These are phyloP conservation scores for Asterionellopsis glacialis DNA, from an alignment of 108 stramenopile genomes.

Conservation along the genomic window DNA sequence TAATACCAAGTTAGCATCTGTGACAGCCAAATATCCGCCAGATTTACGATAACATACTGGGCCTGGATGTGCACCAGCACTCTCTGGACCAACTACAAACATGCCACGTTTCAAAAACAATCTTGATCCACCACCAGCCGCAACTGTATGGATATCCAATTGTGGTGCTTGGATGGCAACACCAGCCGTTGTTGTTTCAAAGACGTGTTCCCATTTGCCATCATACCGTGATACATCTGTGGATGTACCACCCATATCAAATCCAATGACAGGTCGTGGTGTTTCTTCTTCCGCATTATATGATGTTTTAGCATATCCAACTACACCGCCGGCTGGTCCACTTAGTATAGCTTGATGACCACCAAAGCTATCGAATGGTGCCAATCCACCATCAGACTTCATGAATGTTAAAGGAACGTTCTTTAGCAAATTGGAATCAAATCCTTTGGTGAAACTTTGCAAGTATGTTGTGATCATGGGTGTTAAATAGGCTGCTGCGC, in stretches of 20 bases:
- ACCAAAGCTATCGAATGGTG: slow-evolving; percentile 87
- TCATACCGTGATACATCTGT: slow-evolving; percentile 93
- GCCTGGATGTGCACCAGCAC: slow-evolving; percentile 95
- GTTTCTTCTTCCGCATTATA: slow-evolving; percentile 42
- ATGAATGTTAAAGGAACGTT: slow-evolving; percentile 90
- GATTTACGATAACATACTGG: slow-evolving; percentile 96
- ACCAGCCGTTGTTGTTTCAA: slow-evolving; percentile 96
- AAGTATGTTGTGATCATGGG: slow-evolving; percentile 91
- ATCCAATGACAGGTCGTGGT: slow-evolving; percentile 90
- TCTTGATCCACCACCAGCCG: slow-evolving; percentile 90
- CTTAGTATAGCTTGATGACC: slow-evolving; percentile 93
- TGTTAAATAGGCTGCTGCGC: slow-evolving; percentile 96
- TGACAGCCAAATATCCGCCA: slow-evolving; percentile 94
- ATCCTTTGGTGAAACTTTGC: slow-evolving; percentile 78
- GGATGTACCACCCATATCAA: slow-evolving; percentile 98
- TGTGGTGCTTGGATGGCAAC: slow-evolving; percentile 95
- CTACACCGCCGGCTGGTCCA: slow-evolving; percentile 90
- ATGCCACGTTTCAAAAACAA: slow-evolving; percentile 89
- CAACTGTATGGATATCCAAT: slow-evolving; percentile 98
- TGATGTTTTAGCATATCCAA: slow-evolving; percentile 97
- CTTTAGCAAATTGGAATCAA: slow-evolving; percentile 68
- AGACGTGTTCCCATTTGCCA: slow-evolving; percentile 89
- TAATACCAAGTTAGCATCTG: slow-evolving; percentile 96
- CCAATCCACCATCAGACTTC: slow-evolving; percentile 98
- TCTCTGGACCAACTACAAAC: slow-evolving; percentile 96